These are phyloP conservation scores for Ensete glaucum DNA, from an alignment of 176 grass and related monocot genomes.

Conservation along the genomic window DNA sequence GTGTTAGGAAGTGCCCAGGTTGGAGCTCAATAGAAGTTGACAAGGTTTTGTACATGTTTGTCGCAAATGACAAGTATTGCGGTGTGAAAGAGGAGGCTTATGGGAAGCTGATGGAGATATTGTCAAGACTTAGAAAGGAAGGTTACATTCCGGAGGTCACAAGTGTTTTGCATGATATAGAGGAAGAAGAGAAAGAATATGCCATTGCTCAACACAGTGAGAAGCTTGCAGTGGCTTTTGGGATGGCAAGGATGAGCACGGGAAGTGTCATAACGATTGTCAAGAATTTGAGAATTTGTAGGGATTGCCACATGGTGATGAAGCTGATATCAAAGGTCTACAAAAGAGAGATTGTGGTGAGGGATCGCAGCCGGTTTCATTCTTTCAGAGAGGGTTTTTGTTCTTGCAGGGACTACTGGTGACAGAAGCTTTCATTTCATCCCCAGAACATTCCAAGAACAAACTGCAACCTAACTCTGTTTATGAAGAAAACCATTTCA, in stretches of 20 bases:
- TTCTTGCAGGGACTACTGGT: constrained; percentile 31
- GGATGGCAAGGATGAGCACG: constrained; percentile 6
- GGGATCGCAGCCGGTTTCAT: constrained; percentile 27
- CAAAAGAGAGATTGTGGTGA: constrained; percentile 19
- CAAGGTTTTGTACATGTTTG: constrained; percentile 17
- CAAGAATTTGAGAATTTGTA: constrained; percentile 25
- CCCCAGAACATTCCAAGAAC: neutral
- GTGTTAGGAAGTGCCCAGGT: constrained; percentile 12
- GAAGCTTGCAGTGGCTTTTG: constrained; percentile 28
- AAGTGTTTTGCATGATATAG: constrained; percentile 27
- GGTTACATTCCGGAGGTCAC: constrained; percentile 13
- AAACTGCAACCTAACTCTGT: neutral
- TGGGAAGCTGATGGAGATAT: neutral
- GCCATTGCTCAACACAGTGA: constrained; percentile 17
- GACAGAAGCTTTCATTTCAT: neutral
- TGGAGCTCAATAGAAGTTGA: constrained; percentile 27
- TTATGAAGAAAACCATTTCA: neutral
- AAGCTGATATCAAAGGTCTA: constrained; percentile 24
- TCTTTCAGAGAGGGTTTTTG: constrained; percentile 14
- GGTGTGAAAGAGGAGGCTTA: constrained; percentile 9
- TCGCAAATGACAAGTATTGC: constrained; percentile 7
- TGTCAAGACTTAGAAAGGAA: constrained; percentile 11
- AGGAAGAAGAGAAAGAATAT: constrained; percentile 24
- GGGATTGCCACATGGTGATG: constrained; percentile 23
- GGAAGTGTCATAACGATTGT: constrained; percentile 21